Conservation (phyloP, 805 yeast genomes). For the Ogataea trehaloabstinens region DNA sequence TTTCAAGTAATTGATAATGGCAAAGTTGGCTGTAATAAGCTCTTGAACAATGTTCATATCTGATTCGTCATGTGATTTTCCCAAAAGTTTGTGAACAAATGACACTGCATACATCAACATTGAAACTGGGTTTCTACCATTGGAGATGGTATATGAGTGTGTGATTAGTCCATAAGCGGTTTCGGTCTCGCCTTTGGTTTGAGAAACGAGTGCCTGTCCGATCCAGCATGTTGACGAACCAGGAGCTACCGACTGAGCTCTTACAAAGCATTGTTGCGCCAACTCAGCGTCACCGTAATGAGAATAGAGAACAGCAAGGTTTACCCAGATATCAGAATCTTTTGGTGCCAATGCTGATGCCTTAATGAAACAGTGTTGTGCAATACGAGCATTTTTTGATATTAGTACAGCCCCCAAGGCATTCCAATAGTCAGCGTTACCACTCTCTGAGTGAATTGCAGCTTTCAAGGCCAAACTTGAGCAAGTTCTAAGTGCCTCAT, state of each 20-base stretch:
- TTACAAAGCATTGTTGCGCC: conserved; percentile 67
- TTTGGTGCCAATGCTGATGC: conserved; percentile 69
- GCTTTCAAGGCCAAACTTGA: conserved; percentile 60
- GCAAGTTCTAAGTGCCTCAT: conserved; percentile 37
- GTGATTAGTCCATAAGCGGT: conserved; percentile 62
- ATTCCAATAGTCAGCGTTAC: conserved; percentile 74
- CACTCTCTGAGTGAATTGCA: conserved; percentile 70
- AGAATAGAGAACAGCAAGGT: conserved; percentile 75
- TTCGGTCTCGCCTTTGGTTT: conserved; percentile 45
- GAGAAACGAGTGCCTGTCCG: conserved; percentile 71
- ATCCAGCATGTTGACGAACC: conserved; percentile 75
- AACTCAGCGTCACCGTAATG: conserved; percentile 64
- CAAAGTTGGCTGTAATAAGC: conserved; percentile 60
- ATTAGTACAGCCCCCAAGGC: conserved; percentile 77
- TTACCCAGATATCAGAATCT: conserved; percentile 73
- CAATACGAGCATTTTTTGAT: conserved; percentile 59
- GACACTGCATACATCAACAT: conserved; percentile 70
- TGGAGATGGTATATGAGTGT: conserved; percentile 76
- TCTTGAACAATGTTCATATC: conserved; percentile 63
- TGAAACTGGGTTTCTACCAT: conserved; percentile 67
- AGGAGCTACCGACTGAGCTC: conserved; percentile 83
- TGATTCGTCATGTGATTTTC: conserved; percentile 40
- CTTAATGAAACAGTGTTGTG: conserved; percentile 92
- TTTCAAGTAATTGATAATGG: conserved; percentile 64
- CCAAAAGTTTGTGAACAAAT: conserved; percentile 46